Percentiles rank a stretch among this genome's conserved stretches.
Conservation (phyloP, 2,329 filamentous ascomycete genomes). For the Penicillium freii region DNA sequence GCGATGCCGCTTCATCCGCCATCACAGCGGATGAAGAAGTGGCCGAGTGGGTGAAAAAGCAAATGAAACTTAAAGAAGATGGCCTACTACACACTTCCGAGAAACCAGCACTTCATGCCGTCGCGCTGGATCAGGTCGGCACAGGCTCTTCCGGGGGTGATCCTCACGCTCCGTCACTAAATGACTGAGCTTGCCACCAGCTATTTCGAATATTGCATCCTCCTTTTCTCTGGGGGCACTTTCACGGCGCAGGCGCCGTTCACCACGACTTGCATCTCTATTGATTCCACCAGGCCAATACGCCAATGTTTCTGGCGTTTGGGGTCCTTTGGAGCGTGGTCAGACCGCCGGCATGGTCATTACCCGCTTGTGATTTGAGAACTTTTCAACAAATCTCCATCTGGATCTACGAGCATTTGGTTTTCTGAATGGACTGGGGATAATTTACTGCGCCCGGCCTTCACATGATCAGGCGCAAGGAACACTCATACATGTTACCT, state of each 20-base stretch:
- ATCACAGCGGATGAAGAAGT: slow-evolving; percentile 74
- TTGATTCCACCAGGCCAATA: not conserved
- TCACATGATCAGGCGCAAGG: not conserved
- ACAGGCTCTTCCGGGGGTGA: slow-evolving; percentile 39
- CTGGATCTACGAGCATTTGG: slow-evolving; percentile 1
- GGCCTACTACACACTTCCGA: slow-evolving; percentile 55
- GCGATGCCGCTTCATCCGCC: slow-evolving; percentile 34
- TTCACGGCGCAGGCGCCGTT: slow-evolving; percentile 23
- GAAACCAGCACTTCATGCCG: slow-evolving; percentile 83
- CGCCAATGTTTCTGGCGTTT: not conserved
- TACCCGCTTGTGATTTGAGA: not conserved
- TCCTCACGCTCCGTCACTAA: slow-evolving; percentile 12
- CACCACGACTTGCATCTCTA: slow-evolving; percentile 1
- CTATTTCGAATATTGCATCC: slow-evolving; percentile 6
- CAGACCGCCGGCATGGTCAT: not conserved
- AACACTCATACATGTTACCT: slow-evolving; percentile 1
- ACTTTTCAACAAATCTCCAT: not conserved
- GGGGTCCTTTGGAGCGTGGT: not conserved
- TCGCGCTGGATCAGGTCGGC: slow-evolving; percentile 71
- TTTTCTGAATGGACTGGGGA: not conserved
- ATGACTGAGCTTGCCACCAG: slow-evolving; percentile 9
- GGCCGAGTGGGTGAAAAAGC: slow-evolving; percentile 75
- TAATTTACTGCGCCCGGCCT: not conserved
- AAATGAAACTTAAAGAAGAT: slow-evolving; percentile 64
- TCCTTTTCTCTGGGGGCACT: slow-evolving; percentile 3